A percentile compares a stretch with the other conserved stretches of the same genome.
These are phyloP conservation scores for Teratosphaeria epicoccoides DNA, from an alignment of 2,329 filamentous ascomycete genomes.

Conservation along the genomic window DNA sequence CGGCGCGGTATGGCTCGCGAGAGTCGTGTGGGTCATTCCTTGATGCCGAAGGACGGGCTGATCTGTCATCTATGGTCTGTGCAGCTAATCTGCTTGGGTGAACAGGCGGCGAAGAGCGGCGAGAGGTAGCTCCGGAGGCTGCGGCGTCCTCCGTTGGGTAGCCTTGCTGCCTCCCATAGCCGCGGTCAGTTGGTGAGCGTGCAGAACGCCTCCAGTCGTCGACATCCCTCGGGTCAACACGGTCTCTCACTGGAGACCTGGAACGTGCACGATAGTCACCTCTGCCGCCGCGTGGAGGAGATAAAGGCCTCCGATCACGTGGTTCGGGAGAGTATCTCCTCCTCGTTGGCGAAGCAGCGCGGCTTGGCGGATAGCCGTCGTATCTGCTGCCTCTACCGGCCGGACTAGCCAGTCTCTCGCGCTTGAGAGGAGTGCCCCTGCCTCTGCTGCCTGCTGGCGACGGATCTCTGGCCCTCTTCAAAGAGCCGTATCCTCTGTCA, in stretches of 20 bases:
- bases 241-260: conserved; percentile 43
- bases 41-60: conserved; percentile 12
- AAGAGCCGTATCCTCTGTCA: conserved; percentile 11
- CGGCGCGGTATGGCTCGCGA: conserved; percentile 21
- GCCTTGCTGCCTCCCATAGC: conserved; percentile 19
- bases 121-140: conserved; percentile 47
- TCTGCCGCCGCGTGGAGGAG: conserved; percentile 21
- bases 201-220: conserved; percentile 42
- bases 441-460: conserved; percentile 39
- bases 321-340: conserved; percentile 31
- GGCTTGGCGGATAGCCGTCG: conserved; percentile 35
- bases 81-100: conserved; percentile 43
- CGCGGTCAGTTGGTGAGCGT: conserved; percentile 43
- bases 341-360: conserved; percentile 26
- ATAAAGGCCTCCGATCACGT: conserved; percentile 26
- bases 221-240: conserved; percentile 37
- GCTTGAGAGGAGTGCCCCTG: conserved; percentile 34
- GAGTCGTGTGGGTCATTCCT: conserved; percentile 16
- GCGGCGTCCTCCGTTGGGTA: conserved; percentile 39
- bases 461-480: conserved; percentile 35
- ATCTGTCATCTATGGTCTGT: conserved; percentile 23
- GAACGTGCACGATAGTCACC: conserved; percentile 40
- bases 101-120: conserved; percentile 50
- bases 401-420: conserved; percentile 30
- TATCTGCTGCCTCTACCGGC: conserved; percentile 31